Conservation (phyloP, 2,329 filamentous ascomycete genomes). For the Periconia macrospinosa region DNA sequence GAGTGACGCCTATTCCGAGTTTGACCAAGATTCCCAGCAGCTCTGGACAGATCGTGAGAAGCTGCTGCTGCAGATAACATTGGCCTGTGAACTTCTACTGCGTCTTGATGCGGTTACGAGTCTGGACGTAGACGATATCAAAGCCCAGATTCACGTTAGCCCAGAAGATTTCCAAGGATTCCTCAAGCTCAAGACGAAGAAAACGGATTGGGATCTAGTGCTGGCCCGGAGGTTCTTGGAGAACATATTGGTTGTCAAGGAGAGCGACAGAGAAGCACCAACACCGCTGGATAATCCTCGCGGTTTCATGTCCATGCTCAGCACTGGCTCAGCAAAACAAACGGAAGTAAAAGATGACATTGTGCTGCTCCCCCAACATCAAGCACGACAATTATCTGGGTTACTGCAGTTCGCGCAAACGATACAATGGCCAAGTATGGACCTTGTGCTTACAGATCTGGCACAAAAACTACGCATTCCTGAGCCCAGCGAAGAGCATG, state of each 20-base stretch:
- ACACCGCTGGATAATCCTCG: conserved; percentile 24
- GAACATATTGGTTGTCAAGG: conserved; percentile 48
- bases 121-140: conserved; percentile 33
- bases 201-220: conserved; percentile 60
- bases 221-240: conserved; percentile 56
- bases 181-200: conserved; percentile 51
- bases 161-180: conserved; percentile 50
- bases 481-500: conserved; percentile 16
- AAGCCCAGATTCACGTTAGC: conserved; percentile 45
- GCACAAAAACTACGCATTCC: conserved; percentile 37
- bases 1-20: conserved; percentile 46
- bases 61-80: conserved; percentile 56
- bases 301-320: conserved; percentile 33
- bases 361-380: conserved; percentile 39
- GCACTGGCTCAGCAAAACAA: conserved; percentile 20
- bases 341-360: conserved; percentile 23
- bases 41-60: conserved; percentile 53
- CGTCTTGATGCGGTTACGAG: conserved; percentile 54
- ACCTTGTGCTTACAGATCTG: conserved; percentile 42
- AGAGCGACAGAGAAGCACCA: conserved; percentile 15
- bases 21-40: conserved; percentile 22
- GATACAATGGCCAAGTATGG: conserved; percentile 53
- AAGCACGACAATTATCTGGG: conserved; percentile 50
- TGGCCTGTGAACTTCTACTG: conserved; percentile 58
- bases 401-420: conserved; percentile 54